Evolutionary conservation across 768 basidiomycete species (phyloP).

Genomic region (Kwoniella shandongensis): DNA sequence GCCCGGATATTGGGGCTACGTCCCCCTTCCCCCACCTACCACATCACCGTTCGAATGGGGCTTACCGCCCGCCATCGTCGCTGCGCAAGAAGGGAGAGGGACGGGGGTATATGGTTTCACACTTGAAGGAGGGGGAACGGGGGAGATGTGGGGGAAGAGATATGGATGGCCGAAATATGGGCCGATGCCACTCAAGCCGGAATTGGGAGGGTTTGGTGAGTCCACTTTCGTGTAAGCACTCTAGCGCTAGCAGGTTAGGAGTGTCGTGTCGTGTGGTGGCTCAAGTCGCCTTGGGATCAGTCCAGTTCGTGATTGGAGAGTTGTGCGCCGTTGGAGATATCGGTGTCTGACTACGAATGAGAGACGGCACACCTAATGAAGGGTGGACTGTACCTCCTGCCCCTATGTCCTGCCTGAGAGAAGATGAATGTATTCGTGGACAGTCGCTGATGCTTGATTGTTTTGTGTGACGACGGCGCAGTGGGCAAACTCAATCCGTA

Average conservation of each 20-base stretch:
- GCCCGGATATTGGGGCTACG: slow-evolving; percentile 41
- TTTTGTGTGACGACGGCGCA: slow-evolving; percentile 8
- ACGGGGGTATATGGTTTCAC: slow-evolving; percentile 26
- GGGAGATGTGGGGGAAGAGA: slow-evolving; percentile 14
- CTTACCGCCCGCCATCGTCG: slow-evolving; percentile 39
- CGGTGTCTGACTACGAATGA: too few relatives aligned
- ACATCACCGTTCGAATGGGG: slow-evolving; percentile 27
- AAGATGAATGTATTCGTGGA: too few relatives aligned
- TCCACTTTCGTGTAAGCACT: too few relatives aligned
- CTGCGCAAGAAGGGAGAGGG: slow-evolving; percentile 37
- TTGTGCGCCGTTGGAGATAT: too few relatives aligned
- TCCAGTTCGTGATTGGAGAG: too few relatives aligned
- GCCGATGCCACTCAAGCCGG: slow-evolving; percentile 49
- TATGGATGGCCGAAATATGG: slow-evolving; percentile 52
- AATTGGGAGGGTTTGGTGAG: slow-evolving; percentile 48
- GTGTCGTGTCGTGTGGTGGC: background rate
- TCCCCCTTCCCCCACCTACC: slow-evolving; percentile 27
- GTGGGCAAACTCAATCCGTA: slow-evolving; percentile 48
- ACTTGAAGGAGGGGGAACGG: slow-evolving; percentile 2
- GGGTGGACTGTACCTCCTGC: too few relatives aligned
- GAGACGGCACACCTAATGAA: too few relatives aligned
- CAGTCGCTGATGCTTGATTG: too few relatives aligned
- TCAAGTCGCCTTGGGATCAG: too few relatives aligned
- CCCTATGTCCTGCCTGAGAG: too few relatives aligned
- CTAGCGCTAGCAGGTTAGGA: too few relatives aligned